Evolutionary conservation across 352 stramenopile genomes (phyloP).

Genomic region (Phytophthora boehmeriae): DNA sequence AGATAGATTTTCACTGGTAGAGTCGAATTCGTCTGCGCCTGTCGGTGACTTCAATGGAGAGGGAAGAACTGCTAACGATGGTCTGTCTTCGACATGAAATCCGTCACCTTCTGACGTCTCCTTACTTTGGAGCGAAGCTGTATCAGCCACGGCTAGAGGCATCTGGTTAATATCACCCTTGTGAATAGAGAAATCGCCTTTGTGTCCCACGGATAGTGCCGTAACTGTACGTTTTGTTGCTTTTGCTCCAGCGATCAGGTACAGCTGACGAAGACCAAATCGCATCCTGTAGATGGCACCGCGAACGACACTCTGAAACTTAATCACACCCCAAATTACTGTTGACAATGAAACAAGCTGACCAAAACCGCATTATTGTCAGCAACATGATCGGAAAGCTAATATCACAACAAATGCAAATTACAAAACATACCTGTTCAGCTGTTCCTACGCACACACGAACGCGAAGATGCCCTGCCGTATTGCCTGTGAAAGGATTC

Average conservation of each 20-base stretch:
- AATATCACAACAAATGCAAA: neutral
- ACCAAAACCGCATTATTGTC: neutral
- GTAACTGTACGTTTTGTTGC: too few species aligned
- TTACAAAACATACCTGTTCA: slow-evolving; percentile 45
- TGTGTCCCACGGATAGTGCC: too few species aligned
- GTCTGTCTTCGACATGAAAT: too few species aligned
- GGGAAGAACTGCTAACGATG: too few species aligned
- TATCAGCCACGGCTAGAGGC: too few species aligned
- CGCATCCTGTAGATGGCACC: slow-evolving; percentile 26
- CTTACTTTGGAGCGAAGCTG: too few species aligned
- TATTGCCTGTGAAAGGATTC: slow-evolving; percentile 48
- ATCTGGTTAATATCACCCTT: neutral
- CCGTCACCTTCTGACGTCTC: too few species aligned
- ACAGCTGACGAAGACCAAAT: neutral
- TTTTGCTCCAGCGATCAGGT: neutral
- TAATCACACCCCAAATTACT: slow-evolving; percentile 29
- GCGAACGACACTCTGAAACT: slow-evolving; percentile 42
- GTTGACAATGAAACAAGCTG: slow-evolving; percentile 41
- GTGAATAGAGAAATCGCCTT: too few species aligned
- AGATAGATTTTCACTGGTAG: neutral
- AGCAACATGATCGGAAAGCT: too few species aligned
- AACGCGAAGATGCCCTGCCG: slow-evolving; percentile 37
- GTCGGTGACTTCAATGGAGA: slow-evolving; percentile 15
- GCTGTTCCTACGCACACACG: slow-evolving; percentile 51
- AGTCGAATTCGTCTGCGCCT: slow-evolving; percentile 17